Conservation (phyloP, 257 asterid genomes). For the Coffea eugenioides region DNA sequence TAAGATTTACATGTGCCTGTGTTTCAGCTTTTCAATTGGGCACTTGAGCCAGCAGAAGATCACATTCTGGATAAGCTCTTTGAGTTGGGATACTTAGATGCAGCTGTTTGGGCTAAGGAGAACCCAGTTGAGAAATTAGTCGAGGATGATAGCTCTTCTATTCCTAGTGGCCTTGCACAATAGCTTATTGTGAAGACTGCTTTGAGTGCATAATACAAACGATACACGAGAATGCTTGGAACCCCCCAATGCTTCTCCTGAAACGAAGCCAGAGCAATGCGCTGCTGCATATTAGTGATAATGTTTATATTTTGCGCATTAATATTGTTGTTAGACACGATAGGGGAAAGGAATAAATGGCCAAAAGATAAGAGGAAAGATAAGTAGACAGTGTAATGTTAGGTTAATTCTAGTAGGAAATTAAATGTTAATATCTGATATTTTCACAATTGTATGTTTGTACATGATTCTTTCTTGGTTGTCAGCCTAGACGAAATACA, state of each 20-base stretch:
- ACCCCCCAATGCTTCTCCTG: background rate
- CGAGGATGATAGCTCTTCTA: conserved; percentile 36
- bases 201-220: background rate
- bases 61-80: conserved; percentile 73
- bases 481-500: background rate
- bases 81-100: conserved; percentile 77
- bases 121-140: conserved; percentile 68
- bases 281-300: background rate
- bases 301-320: background rate
- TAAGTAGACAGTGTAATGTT: background rate
- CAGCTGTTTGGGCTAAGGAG: conserved; percentile 74
- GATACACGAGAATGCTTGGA: background rate
- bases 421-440: background rate
- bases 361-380: background rate
- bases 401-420: background rate
- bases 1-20: background rate
- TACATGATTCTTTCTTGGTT: background rate
- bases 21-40: conserved; percentile 88
- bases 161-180: conserved; percentile 24
- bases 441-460: background rate
- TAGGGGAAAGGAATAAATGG: background rate
- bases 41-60: conserved; percentile 95
- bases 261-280: background rate
- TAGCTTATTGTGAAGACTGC: background rate
- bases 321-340: background rate